Evolutionary conservation across 2,329 filamentous ascomycete genomes (phyloP).

Genomic region (Ceratocystis albifundus): DNA sequence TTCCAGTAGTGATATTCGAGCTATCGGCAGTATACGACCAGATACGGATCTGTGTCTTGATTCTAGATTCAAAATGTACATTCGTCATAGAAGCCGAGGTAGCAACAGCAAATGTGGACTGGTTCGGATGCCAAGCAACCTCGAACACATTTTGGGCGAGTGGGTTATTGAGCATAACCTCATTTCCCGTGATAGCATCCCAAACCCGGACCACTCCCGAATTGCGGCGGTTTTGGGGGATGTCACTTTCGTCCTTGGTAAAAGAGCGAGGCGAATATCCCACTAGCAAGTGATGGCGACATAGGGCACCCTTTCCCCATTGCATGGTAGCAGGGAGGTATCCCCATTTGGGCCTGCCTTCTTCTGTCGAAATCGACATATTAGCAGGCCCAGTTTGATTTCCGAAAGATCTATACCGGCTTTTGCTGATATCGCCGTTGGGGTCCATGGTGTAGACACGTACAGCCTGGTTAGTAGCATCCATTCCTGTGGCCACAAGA

Average conservation of each 20-base stretch:
- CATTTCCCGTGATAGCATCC: conserved; percentile 37
- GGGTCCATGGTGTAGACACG: conserved; percentile 43
- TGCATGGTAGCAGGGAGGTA: conserved; percentile 53
- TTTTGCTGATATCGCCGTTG: conserved; percentile 30
- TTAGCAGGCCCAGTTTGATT: conserved; percentile 16
- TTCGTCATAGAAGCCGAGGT: conserved; percentile 41
- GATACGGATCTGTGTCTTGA: conserved; percentile 47
- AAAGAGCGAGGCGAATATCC: conserved; percentile 51
- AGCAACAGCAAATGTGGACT: conserved; percentile 44
- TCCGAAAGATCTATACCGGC: conserved; percentile 31
- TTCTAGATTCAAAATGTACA: conserved; percentile 33
- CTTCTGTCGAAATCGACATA: neutral
- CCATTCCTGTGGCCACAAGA: conserved; percentile 48
- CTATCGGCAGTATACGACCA: conserved; percentile 10
- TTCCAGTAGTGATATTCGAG: neutral
- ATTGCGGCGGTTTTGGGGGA: conserved; percentile 46
- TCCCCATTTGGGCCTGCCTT: conserved; percentile 38
- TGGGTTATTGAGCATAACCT: conserved; percentile 40
- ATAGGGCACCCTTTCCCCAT: conserved; percentile 41
- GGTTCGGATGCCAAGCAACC: conserved; percentile 49
- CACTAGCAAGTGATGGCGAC: conserved; percentile 44
- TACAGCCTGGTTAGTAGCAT: conserved; percentile 43
- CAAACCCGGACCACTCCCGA: conserved; percentile 51
- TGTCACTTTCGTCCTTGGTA: conserved; percentile 42
- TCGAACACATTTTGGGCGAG: conserved; percentile 53